Evolutionary conservation across 2,329 filamentous ascomycete species (phyloP), one percentile per base, ranked within the genome.

Genomic region (Trichoderma sp.): DNA sequence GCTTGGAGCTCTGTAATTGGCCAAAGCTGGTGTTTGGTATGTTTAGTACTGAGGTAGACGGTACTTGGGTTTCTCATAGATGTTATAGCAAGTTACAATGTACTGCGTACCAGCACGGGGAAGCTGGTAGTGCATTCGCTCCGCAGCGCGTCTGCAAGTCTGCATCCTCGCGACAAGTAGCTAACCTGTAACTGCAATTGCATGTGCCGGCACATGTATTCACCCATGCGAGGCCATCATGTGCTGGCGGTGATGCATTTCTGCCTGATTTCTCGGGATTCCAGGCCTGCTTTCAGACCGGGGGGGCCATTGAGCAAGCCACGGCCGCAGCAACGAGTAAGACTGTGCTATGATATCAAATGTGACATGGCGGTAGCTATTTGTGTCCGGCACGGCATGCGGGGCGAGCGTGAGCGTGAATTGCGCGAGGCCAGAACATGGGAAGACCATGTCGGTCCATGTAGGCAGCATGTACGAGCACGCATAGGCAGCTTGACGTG

Each of bases 401-500:
- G 39, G 12, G 39, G 37, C 27, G 48, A 35, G 17, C 52, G 35
- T 22, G 60, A 64, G 60, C 60, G 60, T 39, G 48, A 52, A 64
- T n/a, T 48, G 34, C 35, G 32, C 48, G 19, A 50, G 22, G 39
- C 27, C 9, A 39, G 48, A 52, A 25, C 48, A 29, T 13, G 22
- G 25, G n/a, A 53, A 6, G 8, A 15, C 7, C 25, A 54, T 59
- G 56, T 42, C 15, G n/a, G 37, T 19, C 53, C 34, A 39, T 59
- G 37, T 52, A 61, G 59, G 45, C 15, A 25, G 22, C 39, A 50
- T 45, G 45, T 15, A 39, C 22, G 22, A 27, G 17, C 19, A 10
- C 25, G 17, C 5, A 50, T 12, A 64, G 35, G 48, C 35, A 54
- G 48, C 60, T 64, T 45, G 60, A 64, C 60, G 60, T 64, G 60